Evolutionary conservation across 176 grass and related monocot genomes (phyloP), one percentile per base, ranked within the genome.

Genomic region (Secale cereale): DNA sequence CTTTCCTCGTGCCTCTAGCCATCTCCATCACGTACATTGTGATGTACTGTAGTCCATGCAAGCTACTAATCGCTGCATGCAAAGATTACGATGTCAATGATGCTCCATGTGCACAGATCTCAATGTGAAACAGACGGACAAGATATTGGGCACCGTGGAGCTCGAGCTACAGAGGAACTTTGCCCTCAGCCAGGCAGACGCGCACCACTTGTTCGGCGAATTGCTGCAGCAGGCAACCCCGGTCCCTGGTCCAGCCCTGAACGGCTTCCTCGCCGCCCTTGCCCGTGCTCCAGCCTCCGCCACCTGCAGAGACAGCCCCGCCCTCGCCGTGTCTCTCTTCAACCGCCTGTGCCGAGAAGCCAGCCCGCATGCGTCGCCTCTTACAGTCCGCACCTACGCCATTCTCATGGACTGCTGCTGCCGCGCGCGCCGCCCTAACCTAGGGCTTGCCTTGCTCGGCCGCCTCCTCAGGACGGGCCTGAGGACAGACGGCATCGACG

Each of bases 351-450:
- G 65, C 30, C 7, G 31, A 11, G 65, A 11, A 69, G 19, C 31
- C 32, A 9, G 65, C 65, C 31, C 17, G 0, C 31, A 32, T 15
- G 65, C 4, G 8, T 9, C 17, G 31, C 31, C 65, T 22, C 65
- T 36, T 33, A 69, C 65, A 10, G 65, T 10, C 65, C 65, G 20
- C 17, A n/a, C 67, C 67, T 70, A 70, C 67, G 35, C 10, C 33
- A 25, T 70, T 35, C 67, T 70, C 67, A 70, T 40, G 67, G 35
- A 6, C 67, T 70, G 67, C 67, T 70, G 35, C 67, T 71, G 68
- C 35, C 68, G 36, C 11, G 35, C 11, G 2, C 35, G 68, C 1
- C 35, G 36, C 5, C 68, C 67, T 10, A 35, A 40, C 33, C 66
- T 70, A 4, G 33, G 67, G 20, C 64, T 67, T 31, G 64, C 67